Conservation (phyloP, 2,329 filamentous ascomycete genomes). For the Alternaria sp. region DNA sequence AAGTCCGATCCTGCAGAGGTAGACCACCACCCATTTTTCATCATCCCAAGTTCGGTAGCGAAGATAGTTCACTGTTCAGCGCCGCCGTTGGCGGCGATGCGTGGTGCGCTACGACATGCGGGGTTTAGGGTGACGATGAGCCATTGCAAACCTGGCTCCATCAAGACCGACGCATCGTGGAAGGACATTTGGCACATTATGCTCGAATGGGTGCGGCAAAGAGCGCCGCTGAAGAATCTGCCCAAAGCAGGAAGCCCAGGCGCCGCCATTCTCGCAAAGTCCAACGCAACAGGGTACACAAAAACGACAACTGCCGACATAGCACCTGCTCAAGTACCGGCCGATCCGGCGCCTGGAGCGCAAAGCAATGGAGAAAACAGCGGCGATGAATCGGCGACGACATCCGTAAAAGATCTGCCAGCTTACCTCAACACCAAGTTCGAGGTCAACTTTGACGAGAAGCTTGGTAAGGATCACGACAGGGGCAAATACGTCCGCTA, state of each 20-base stretch:
- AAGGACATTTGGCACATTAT: constrained; percentile 89
- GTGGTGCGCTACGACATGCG: constrained; percentile 79
- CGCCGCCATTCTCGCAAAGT: constrained; percentile 62
- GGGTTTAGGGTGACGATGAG: constrained; percentile 86
- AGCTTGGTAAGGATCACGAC: constrained; percentile 72
- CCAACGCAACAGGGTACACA: constrained; percentile 24
- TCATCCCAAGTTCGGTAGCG: constrained; percentile 76
- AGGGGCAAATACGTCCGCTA: constrained; percentile 78
- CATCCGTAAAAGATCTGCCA: constrained; percentile 11
- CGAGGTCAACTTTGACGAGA: constrained; percentile 79
- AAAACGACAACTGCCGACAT: constrained; percentile 1
- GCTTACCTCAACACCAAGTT: constrained; percentile 50
- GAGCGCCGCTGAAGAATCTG: constrained; percentile 75
- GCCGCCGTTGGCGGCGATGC: constrained; percentile 77
- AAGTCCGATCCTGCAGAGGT: constrained; percentile 50
- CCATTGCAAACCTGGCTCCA: constrained; percentile 85
- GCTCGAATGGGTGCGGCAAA: constrained; percentile 87
- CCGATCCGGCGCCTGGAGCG: constrained; percentile 3
- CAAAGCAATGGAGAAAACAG: constrained; percentile 8
- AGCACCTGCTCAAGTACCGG: constrained; percentile 4
- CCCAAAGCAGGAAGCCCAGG: constrained; percentile 75
- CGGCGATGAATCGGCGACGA: constrained; percentile 1
- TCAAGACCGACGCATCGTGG: constrained; percentile 96
- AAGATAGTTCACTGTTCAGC: constrained; percentile 80
- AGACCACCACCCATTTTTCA: constrained; percentile 85